Evolutionary conservation across 495 filamentous ascomycete species (phyloP).

Genomic region (Penicillium arizonense): DNA sequence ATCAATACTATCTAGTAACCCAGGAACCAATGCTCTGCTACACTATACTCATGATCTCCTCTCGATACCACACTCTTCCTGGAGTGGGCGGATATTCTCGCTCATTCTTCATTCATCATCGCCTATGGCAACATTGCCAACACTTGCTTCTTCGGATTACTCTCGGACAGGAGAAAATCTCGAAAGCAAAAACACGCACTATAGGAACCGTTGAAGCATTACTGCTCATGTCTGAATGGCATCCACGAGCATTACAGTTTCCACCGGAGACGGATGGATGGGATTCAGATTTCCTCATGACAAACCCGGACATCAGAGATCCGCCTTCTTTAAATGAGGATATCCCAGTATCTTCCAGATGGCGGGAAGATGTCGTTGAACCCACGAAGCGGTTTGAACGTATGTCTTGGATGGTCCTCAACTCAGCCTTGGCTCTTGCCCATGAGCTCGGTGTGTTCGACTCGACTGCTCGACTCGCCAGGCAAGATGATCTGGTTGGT

Average conservation of each 20-base stretch:
- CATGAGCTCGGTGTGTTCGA: slow-evolving; percentile 40
- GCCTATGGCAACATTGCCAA: slow-evolving; percentile 45
- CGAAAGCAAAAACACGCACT: slow-evolving; percentile 27
- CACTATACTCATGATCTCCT: slow-evolving; percentile 41
- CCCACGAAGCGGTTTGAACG: slow-evolving; percentile 38
- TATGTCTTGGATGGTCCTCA: slow-evolving; percentile 45
- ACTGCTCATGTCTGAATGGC: slow-evolving; percentile 42
- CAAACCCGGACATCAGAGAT: slow-evolving; percentile 17
- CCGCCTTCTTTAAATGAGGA: slow-evolving; percentile 16
- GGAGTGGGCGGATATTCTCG: slow-evolving; percentile 33
- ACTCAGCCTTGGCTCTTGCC: slow-evolving; percentile 34
- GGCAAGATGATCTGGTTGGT: slow-evolving; percentile 4
- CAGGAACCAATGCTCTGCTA: slow-evolving; percentile 41
- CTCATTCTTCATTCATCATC: slow-evolving; percentile 38
- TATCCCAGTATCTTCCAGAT: slow-evolving; percentile 19
- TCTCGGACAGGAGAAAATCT: slow-evolving; percentile 37
- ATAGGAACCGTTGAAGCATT: slow-evolving; percentile 40
- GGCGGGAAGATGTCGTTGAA: slow-evolving; percentile 35
- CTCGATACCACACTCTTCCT: slow-evolving; percentile 32
- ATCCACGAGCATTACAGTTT: slow-evolving; percentile 38
- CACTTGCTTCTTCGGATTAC: slow-evolving; percentile 37
- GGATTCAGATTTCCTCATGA: slow-evolving; percentile 27
- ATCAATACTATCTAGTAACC: slow-evolving; percentile 34
- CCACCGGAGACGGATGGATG: slow-evolving; percentile 35
- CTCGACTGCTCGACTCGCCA: not conserved